These are phyloP conservation scores for Lodderomyces pseudojiufengensis DNA, from an alignment of 1,139 yeast genomes.

Conservation along the genomic window DNA sequence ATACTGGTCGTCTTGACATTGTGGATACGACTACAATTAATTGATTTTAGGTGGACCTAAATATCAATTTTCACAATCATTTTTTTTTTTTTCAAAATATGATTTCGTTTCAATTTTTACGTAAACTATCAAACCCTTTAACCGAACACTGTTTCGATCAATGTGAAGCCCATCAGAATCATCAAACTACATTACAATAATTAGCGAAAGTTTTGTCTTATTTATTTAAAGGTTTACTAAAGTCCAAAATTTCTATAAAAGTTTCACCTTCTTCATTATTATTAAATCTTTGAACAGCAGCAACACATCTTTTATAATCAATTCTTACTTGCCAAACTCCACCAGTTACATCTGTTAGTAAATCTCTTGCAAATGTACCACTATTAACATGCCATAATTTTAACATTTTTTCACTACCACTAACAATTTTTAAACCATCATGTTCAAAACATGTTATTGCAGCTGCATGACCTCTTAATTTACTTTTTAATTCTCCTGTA, in stretches of 20 bases:
- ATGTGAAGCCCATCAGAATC: too few species aligned
- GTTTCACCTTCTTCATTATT: conserved; percentile 52
- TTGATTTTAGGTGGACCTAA: background rate
- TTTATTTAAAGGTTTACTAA: conserved; percentile 45
- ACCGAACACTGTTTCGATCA: too few species aligned
- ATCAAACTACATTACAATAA: too few species aligned
- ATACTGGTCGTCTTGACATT: conserved; percentile 60
- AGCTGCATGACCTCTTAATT: conserved; percentile 78
- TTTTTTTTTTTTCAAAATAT: conserved; percentile 1
- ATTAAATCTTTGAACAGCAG: conserved; percentile 74
- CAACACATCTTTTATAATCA: conserved; percentile 80
- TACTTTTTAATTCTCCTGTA: conserved; percentile 63
- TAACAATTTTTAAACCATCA: conserved; percentile 76
- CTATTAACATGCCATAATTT: conserved; percentile 80
- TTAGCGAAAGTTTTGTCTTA: too few species aligned
- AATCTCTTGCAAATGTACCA: conserved; percentile 73
- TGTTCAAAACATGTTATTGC: conserved; percentile 95
- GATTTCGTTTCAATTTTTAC: too few species aligned
- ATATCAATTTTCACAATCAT: background rate
- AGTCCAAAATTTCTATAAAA: conserved; percentile 79
- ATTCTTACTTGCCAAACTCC: conserved; percentile 95
- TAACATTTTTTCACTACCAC: conserved; percentile 83
- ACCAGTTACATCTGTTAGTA: conserved; percentile 71
- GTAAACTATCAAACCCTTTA: too few species aligned
- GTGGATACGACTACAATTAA: too few species aligned